These are phyloP conservation scores for Boletus eberwhitei DNA, from an alignment of 768 basidiomycete genomes.

Conservation along the genomic window DNA sequence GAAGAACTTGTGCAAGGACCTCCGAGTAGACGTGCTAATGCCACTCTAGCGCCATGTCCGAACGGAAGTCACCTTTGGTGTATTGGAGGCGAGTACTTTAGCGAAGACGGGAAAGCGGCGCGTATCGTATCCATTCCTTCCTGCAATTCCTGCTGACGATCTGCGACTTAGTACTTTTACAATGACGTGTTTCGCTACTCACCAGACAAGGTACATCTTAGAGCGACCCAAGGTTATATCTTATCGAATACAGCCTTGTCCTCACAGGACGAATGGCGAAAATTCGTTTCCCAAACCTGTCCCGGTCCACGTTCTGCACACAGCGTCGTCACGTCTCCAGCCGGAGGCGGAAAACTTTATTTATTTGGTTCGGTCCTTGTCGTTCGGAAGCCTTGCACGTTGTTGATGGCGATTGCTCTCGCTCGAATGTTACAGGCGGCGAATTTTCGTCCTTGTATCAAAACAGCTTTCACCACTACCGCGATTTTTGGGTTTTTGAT, in stretches of 20 bases:
- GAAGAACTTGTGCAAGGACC: slow-evolving; percentile 84
- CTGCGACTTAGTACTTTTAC: slow-evolving; percentile 64
- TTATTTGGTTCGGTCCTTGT: slow-evolving; percentile 57
- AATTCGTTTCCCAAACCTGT: slow-evolving; percentile 77
- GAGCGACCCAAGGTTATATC: neutral
- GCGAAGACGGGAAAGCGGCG: slow-evolving; percentile 80
- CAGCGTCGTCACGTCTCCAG: slow-evolving; percentile 68
- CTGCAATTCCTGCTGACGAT: neutral
- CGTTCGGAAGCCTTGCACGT: neutral
- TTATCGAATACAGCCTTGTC: neutral
- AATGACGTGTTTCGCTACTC: slow-evolving; percentile 85
- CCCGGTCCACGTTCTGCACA: slow-evolving; percentile 90
- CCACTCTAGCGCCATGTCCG: slow-evolving; percentile 77
- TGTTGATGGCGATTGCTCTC: neutral
- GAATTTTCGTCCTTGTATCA: slow-evolving; percentile 85
- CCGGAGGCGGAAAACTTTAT: slow-evolving; percentile 83
- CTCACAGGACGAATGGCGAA: slow-evolving; percentile 80
- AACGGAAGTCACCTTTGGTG: slow-evolving; percentile 79
- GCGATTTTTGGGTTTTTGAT: slow-evolving; percentile 88
- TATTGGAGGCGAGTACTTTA: slow-evolving; percentile 85
- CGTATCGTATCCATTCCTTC: slow-evolving; percentile 8
- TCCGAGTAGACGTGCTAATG: slow-evolving; percentile 79
- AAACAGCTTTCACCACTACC: slow-evolving; percentile 83
- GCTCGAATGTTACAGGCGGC: slow-evolving; percentile 47
- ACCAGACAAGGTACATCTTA: slow-evolving; percentile 61